Conservation (phyloP, 176 grass and related monocot genomes). For the Cymbopogon citratus region DNA sequence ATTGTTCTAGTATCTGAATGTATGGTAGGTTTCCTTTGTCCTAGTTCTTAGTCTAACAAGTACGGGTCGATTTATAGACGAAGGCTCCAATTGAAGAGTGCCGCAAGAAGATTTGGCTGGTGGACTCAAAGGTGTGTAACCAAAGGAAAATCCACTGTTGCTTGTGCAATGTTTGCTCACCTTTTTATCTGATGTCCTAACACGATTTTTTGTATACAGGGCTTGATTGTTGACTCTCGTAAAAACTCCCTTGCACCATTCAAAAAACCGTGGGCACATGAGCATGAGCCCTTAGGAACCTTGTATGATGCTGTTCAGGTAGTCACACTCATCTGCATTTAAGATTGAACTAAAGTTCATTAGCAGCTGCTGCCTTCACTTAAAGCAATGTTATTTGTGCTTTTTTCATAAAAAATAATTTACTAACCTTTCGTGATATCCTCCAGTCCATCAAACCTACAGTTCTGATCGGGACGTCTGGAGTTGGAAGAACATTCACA, state of each 20-base stretch:
- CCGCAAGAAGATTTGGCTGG: slow-evolving; percentile 90
- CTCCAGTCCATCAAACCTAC: slow-evolving; percentile 85
- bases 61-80: slow-evolving; percentile 53
- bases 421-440: slow-evolving; percentile 8
- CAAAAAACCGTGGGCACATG: slow-evolving; percentile 95
- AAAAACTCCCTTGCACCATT: slow-evolving; percentile 71
- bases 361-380: not conserved
- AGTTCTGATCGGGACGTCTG: slow-evolving; percentile 91
- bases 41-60: not conserved
- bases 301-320: slow-evolving; percentile 85
- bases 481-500: slow-evolving; percentile 77
- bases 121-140: slow-evolving; percentile 81
- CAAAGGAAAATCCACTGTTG: not conserved
- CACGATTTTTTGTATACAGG: slow-evolving; percentile 43
- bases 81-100: slow-evolving; percentile 83
- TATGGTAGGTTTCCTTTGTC: not conserved
- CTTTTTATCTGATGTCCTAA: slow-evolving; percentile 13
- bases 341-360: slow-evolving; percentile 5
- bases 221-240: slow-evolving; percentile 74
- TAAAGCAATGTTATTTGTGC: not conserved
- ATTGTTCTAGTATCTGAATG: slow-evolving; percentile 4
- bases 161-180: slow-evolving; percentile 5
- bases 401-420: not conserved
- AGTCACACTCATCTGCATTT: slow-evolving; percentile 17
- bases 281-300: slow-evolving; percentile 68